phyloP scores from a whole-genome alignment of 441 rosid genomes.

The Gossypium trilobum region DNA sequence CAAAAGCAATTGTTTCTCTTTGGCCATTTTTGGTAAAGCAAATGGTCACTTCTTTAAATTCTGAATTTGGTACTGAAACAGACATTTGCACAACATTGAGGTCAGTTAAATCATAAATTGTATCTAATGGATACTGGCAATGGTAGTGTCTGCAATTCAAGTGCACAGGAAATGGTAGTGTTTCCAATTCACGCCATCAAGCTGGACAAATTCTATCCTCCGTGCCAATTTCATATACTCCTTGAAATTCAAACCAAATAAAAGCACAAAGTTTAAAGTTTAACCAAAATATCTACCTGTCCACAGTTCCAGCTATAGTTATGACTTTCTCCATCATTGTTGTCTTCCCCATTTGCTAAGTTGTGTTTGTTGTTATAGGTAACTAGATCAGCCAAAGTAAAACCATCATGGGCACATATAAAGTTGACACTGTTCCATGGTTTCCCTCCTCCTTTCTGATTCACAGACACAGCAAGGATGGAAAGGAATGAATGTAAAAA shows the following conservation, averaged over 20 bases:
- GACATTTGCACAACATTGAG: not conserved
- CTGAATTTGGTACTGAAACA: not conserved
- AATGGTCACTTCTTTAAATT: not conserved
- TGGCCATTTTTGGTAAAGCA: not conserved
- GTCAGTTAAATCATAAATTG: not conserved
- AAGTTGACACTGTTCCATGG: conserved; percentile 93
- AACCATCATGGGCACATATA: conserved; percentile 89
- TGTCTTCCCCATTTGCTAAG: conserved; percentile 88
- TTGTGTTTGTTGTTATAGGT: conserved; percentile 78
- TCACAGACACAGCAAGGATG: conserved; percentile 20
- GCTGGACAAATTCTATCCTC: not conserved
- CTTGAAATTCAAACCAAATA: not conserved
- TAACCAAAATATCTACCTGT: conserved; percentile 36
- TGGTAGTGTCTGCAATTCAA: not conserved
- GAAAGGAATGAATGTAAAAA: not conserved
- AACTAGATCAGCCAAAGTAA: conserved; percentile 76
- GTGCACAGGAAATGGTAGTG: not conserved
- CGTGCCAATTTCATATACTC: not conserved
- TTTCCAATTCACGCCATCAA: not conserved
- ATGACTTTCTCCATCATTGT: conserved; percentile 83
- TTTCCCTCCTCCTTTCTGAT: conserved; percentile 82
- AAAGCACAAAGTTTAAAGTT: conserved; percentile 4
- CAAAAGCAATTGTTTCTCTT: conserved; percentile 6
- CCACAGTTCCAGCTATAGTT: conserved; percentile 97
- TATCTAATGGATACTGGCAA: not conserved